A percentile compares a stretch with the other conserved stretches of the same genome.
Conservation (phyloP, 2,329 filamentous ascomycete species). For the Ilyonectria mors-panacis region DNA sequence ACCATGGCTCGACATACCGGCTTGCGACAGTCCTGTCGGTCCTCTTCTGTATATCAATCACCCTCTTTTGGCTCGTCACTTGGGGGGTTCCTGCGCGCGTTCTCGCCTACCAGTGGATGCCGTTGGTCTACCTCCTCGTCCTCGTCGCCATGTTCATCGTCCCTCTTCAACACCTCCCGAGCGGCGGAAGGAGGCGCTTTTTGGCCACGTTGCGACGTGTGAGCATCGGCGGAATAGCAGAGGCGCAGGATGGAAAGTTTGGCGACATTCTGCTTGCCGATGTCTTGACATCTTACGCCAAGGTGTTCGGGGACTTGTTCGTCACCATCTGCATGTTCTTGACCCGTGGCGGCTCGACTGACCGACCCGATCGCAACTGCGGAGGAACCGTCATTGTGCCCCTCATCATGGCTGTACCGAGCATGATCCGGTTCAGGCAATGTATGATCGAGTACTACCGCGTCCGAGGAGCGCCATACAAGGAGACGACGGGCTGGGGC, state of each 20-base stretch:
- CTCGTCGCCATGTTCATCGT: constrained; percentile 80
- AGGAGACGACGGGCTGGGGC: constrained; percentile 77
- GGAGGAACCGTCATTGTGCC: constrained; percentile 86
- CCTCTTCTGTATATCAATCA: constrained; percentile 79
- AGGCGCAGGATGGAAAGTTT: constrained; percentile 91
- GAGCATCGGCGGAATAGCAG: constrained; percentile 86
- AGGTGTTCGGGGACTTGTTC: constrained; percentile 91
- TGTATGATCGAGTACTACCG: constrained; percentile 91
- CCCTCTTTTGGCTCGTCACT: constrained; percentile 88
- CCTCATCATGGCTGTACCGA: constrained; percentile 86
- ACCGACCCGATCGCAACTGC: constrained; percentile 84
- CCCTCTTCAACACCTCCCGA: constrained; percentile 78
- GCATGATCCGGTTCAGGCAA: constrained; percentile 88
- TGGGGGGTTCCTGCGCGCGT: constrained; percentile 79
- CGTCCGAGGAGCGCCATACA: constrained; percentile 71
- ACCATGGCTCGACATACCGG: constrained; percentile 88
- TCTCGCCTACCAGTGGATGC: constrained; percentile 85
- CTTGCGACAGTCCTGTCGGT: constrained; percentile 83
- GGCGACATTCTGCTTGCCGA: constrained; percentile 95
- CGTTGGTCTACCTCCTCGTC: constrained; percentile 84
- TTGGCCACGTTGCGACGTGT: constrained; percentile 83
- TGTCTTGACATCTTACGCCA: constrained; percentile 94
- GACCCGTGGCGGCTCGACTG: constrained; percentile 78
- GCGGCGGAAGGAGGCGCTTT: constrained; percentile 81
- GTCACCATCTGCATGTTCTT: constrained; percentile 95